Evolutionary conservation across 805 yeast genomes (phyloP).

Genomic region (Nakazawaea ishiwadae): DNA sequence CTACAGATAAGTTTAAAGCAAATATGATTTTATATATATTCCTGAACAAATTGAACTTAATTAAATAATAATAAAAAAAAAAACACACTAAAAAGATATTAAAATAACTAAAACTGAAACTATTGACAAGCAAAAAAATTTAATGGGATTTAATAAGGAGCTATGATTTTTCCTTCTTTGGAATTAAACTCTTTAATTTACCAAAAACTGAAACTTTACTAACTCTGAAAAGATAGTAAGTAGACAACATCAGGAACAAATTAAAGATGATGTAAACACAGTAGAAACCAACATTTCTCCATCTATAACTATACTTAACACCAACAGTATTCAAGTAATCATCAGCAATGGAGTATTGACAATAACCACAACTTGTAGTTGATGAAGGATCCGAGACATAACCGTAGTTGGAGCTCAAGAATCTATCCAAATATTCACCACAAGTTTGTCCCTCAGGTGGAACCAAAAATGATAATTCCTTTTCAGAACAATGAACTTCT

Average conservation of each 20-base stretch:
- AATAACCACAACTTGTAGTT: conserved; percentile 43
- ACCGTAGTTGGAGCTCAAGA: conserved; percentile 43
- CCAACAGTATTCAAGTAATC: conserved; percentile 39
- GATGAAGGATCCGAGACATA: conserved; percentile 51
- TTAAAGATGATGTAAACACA: conserved; percentile 56
- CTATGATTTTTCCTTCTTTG: no score
- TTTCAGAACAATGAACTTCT: conserved; percentile 40
- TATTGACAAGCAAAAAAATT: no score
- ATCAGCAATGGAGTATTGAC: conserved; percentile 41
- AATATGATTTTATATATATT: no score
- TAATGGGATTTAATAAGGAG: no score
- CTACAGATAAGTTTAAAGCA: no score
- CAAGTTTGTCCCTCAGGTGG: conserved; percentile 67
- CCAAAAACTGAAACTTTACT: not conserved
- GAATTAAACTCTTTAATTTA: conserved; percentile 8
- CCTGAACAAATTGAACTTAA: no score
- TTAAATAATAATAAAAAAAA: no score
- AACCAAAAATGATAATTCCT: conserved; percentile 44
- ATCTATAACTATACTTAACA: conserved; percentile 40
- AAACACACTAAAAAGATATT: no score
- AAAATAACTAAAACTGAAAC: no score
- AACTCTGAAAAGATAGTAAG: not conserved
- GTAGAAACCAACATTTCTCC: conserved; percentile 66
- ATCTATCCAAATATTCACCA: conserved; percentile 43
- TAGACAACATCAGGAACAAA: conserved; percentile 31